Evolutionary conservation across 2,329 filamentous ascomycete genomes (phyloP).

Genomic region (Xylariomycetidae sp.): DNA sequence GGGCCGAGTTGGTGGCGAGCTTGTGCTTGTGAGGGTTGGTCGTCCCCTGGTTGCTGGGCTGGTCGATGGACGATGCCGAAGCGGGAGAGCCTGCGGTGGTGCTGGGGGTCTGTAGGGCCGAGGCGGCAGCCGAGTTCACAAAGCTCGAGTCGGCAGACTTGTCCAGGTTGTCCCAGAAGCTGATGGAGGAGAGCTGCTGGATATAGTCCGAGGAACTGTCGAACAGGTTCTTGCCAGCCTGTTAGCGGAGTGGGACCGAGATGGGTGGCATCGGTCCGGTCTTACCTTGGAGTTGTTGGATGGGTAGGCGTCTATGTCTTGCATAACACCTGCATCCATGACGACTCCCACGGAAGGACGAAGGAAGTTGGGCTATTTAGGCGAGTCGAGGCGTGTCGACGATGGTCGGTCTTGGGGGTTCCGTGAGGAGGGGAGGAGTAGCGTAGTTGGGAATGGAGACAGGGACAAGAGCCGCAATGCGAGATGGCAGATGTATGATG

Average conservation of each 20-base stretch:
- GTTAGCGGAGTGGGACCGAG: constrained; percentile 3
- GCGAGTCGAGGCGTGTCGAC: too few relatives aligned
- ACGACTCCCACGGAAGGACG: constrained; percentile 25
- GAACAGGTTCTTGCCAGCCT: constrained; percentile 26
- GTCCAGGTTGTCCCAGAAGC: constrained; percentile 29
- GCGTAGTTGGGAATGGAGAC: too few relatives aligned
- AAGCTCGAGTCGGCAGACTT: constrained; percentile 24
- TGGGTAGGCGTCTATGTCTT: constrained; percentile 29
- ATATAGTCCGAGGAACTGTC: constrained; percentile 26
- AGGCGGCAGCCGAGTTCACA: constrained; percentile 22
- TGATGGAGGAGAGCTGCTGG: constrained; percentile 25
- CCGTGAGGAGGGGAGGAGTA: too few relatives aligned
- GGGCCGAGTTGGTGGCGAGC: constrained; percentile 17
- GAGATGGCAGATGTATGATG: too few relatives aligned
- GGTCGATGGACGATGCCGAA: constrained; percentile 17
- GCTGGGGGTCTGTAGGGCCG: constrained; percentile 22
- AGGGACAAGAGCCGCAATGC: too few relatives aligned
- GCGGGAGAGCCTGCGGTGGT: constrained; percentile 22
- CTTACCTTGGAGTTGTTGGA: constrained; percentile 27
- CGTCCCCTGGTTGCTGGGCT: constrained; percentile 16
- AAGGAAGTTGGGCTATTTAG: too few relatives aligned
- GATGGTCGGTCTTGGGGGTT: too few relatives aligned
- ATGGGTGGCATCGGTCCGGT: constrained; percentile 4
- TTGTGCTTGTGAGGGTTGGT: constrained; percentile 24
- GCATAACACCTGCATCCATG: constrained; percentile 30